Evolutionary conservation across 192 early-diverging fungal genomes (phyloP), one percentile per base, ranked within the genome.

Genomic region (Neocallimastix lanati): DNA sequence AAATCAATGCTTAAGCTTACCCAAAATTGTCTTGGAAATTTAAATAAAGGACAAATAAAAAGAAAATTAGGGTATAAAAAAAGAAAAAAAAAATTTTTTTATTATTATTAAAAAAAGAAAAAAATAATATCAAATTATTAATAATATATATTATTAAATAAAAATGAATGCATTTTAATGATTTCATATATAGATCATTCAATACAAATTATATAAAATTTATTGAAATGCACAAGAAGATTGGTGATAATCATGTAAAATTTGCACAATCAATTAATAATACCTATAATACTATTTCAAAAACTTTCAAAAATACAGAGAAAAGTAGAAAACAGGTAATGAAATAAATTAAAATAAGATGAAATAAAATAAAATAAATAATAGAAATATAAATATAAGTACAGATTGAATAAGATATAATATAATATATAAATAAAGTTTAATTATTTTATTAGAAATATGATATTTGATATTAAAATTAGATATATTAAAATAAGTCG

Each of bases 221-320:
- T 50, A 84, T 92, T 33, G 89, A 92, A 77, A 87, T 96, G 36
- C 95, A 98, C 84, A 94, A 94, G 80, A 87, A 89, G 9, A 83
- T 96, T 76, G 96, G 92, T 13, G 89, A 93, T 78, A 92, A 93
- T 79, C 86, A 92, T 13, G 83, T 95, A 78, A 91, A 94, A 82
- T 93, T 96, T 81, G 86, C 94, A 2, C 83, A 85, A 13, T 86
- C 86, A 18, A 86, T 96, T 36, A 80, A 85, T 11, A 92, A 94
- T 50, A 86, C 95, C 79, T 90, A 94, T 27, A 96, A 98, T n/a
- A 93, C 96, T 50, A 81, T 97, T 78, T 84, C 86, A 79, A 83
- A 87, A 38, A 83, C 93, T 7, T 85, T 86, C 78, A 95, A 93
- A 86, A 92, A 94, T 77, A 93, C 91, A 5, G 94, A 95, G 80